Base-by-base conservation (phyloP, 441 rosid species). In the Erodium moschatum region DNA sequence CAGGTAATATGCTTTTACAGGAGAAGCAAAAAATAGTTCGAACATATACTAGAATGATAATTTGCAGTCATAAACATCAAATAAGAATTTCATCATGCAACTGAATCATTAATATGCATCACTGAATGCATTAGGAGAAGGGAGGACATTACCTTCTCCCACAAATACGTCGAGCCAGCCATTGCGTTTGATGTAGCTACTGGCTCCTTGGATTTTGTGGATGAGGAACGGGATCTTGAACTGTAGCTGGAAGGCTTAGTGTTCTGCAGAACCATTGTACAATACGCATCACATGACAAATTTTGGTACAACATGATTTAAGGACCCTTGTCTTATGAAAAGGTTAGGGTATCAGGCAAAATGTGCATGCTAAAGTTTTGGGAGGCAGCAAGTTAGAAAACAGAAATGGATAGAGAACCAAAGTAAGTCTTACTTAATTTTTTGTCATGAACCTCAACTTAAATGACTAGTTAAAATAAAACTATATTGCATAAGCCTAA, bases 61-160 rank as follows among this genome's bases (percentile, higher is more conserved):
- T 3, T 3, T 33, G 38, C 38, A 33, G 0, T 33, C 38, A 5
- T 33, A 33, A 1, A 33, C 38, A 33, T 33, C 38, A 33, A 33
- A 33, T 33, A 33, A 33, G 38, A 33, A 33, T 33, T 33, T 33
- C 38, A 33, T 33, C 38, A 33, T 3, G 38, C 38, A 33, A 33
- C 48, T 42, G 48, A 11, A 42, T 60, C 15, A 10, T 33, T 33
- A 33, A 33, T 33, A 33, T 33, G 4, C 38, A 33, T 33, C 38
- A 33, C 21, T 60, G 27, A 11, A 62, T 29, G 31, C 40, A 69
- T 33, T 7, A 62, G 31, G 15, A 68, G 73, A 72, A 73, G 21
- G 15, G 15, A 68, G 73, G 69, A 74, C 29, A 52, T 61, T 50
- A 94, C 98, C 95, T 89, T 94, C 67, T 86, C 85, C 98, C 98